These are phyloP conservation scores for Rhizopus microsporus DNA, from an alignment of 371 early-diverging fungal species.

Conservation along the genomic window DNA sequence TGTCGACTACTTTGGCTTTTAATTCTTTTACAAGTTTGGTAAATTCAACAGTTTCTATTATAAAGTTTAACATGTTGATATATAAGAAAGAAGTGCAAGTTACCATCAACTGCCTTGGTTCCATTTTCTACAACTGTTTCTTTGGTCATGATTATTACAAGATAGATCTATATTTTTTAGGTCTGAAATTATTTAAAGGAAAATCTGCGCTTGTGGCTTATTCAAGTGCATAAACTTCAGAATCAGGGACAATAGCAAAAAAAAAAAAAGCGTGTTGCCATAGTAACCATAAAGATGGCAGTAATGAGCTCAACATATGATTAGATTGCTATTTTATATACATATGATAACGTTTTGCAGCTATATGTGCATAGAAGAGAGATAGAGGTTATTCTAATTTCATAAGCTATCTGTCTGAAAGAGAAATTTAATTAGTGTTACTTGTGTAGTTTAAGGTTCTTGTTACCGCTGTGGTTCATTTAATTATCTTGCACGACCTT, in stretches of 20 bases:
- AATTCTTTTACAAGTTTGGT: slow-evolving; percentile 51
- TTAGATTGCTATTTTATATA: too few relatives aligned
- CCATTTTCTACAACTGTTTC: slow-evolving; percentile 1
- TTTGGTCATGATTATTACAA: slow-evolving; percentile 16
- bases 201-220: background rate
- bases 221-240: too few relatives aligned
- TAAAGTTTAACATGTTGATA: background rate
- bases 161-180: slow-evolving; percentile 11
- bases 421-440: background rate
- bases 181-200: slow-evolving; percentile 3
- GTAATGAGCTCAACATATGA: too few relatives aligned
- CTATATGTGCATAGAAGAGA: too few relatives aligned
- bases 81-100: background rate
- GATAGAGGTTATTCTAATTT: too few relatives aligned
- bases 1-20: slow-evolving; percentile 54
- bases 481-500: slow-evolving; percentile 17
- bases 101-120: background rate
- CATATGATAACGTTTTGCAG: too few relatives aligned
- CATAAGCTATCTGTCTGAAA: background rate
- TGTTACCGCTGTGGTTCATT: slow-evolving; percentile 2
- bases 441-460: background rate
- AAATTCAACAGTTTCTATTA: slow-evolving; percentile 34
- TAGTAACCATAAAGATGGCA: too few relatives aligned
- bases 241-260: too few relatives aligned
- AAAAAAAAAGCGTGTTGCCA: too few relatives aligned